Evolutionary conservation across 257 asterid species (phyloP).

Genomic region (Fraxinus americana): DNA sequence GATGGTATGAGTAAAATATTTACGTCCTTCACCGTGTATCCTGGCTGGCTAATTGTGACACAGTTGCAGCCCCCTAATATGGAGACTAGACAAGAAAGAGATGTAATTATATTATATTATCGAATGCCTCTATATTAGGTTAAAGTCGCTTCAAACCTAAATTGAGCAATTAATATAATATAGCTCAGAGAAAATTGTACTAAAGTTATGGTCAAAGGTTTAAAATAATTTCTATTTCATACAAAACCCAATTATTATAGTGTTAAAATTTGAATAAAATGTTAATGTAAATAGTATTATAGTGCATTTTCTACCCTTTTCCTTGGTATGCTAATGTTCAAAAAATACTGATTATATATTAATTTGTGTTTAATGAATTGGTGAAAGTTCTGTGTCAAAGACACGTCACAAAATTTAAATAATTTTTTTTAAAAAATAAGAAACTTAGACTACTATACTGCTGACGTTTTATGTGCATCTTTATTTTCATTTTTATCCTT

Average conservation of each 20-base stretch:
- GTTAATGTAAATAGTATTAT: no score
- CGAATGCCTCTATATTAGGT: background rate
- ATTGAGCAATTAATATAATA: background rate
- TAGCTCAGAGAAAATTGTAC: background rate
- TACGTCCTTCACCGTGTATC: background rate
- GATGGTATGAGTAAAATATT: background rate
- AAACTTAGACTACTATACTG: no score
- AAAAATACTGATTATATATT: no score
- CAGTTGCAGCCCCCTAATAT: background rate
- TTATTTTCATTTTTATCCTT: no score
- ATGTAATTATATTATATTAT: background rate
- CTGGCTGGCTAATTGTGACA: background rate
- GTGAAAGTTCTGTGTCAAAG: no score
- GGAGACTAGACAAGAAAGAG: background rate
- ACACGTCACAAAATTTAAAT: no score
- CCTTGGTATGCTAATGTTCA: no score
- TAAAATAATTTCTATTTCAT: no score
- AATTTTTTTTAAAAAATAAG: no score
- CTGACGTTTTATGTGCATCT: no score
- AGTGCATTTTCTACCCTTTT: no score
- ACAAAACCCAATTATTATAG: background rate
- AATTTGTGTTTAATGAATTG: no score
- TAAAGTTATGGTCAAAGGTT: background rate
- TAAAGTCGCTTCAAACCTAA: background rate
- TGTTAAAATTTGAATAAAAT: background rate